A percentile compares a stretch with the other conserved stretches of the same genome.
phyloP scores from a whole-genome alignment of 2,329 filamentous ascomycete genomes.

The Epichloe elymi region DNA sequence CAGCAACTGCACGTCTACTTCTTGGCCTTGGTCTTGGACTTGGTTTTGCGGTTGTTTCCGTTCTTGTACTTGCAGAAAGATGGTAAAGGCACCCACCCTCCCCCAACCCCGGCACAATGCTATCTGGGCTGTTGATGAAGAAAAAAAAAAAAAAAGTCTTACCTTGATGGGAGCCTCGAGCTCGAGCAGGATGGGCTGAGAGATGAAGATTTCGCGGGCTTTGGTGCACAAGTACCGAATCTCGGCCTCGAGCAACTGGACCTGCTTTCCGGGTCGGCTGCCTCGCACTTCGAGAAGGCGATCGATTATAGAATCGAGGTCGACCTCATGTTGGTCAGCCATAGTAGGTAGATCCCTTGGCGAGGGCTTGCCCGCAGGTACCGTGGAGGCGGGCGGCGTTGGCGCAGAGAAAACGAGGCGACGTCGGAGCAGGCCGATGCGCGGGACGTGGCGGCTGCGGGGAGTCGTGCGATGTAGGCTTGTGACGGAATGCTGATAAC shows the following conservation, averaged over 20 bases:
- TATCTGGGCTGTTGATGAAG: neutral
- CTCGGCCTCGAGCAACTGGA: constrained; percentile 90
- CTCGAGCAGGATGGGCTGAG: constrained; percentile 93
- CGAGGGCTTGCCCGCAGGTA: constrained; percentile 27
- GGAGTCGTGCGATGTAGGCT: constrained; percentile 13
- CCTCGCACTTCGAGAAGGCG: constrained; percentile 93
- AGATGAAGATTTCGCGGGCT: constrained; percentile 98
- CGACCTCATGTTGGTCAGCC: constrained; percentile 72
- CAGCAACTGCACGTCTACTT: neutral
- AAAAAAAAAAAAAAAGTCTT: constrained; percentile 17
- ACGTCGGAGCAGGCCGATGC: constrained; percentile 16
- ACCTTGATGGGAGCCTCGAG: constrained; percentile 99
- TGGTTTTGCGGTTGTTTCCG: too few species aligned
- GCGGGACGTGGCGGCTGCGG: constrained; percentile 16
- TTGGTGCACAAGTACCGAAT: constrained; percentile 97
- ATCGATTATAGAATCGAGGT: constrained; percentile 99
- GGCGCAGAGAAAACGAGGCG: constrained; percentile 13
- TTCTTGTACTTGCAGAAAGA: too few species aligned
- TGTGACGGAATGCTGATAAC: constrained; percentile 13
- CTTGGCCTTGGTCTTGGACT: too few species aligned
- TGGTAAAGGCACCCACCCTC: too few species aligned
- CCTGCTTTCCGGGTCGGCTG: constrained; percentile 95
- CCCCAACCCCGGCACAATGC: too few species aligned
- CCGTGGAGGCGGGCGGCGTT: constrained; percentile 10
- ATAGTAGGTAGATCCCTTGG: constrained; percentile 29